These are phyloP conservation scores for Claviceps sp. DNA, from an alignment of 2,329 filamentous ascomycete species.

Conservation along the genomic window DNA sequence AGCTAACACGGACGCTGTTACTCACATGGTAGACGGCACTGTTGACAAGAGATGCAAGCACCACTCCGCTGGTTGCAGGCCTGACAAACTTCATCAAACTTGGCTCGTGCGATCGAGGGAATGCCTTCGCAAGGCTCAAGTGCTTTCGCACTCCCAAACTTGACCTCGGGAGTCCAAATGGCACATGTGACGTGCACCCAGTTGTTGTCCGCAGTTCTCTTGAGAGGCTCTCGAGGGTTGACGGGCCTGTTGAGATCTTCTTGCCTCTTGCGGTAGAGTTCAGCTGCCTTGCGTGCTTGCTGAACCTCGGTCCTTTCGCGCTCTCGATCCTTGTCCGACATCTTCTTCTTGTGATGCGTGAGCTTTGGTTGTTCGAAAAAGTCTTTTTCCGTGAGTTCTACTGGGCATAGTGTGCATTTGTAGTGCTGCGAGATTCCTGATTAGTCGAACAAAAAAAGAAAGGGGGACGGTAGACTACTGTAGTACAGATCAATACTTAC, in stretches of 20 bases:
- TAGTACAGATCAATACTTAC: constrained; percentile 32
- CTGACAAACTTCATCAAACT: constrained; percentile 69
- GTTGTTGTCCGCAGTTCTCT: constrained; percentile 90
- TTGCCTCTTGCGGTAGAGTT: constrained; percentile 74
- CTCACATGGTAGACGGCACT: constrained; percentile 46
- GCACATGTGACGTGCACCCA: constrained; percentile 96
- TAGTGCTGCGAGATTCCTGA: constrained; percentile 43
- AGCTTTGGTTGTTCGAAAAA: constrained; percentile 57
- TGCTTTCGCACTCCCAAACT: constrained; percentile 73
- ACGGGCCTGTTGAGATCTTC: constrained; percentile 70
- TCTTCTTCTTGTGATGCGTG: constrained; percentile 62
- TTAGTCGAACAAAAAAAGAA: constrained; percentile 10
- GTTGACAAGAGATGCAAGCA: constrained; percentile 74
- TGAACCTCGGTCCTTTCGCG: constrained; percentile 79
- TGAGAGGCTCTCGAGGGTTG: constrained; percentile 78
- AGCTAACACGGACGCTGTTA: background rate
- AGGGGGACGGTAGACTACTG: background rate
- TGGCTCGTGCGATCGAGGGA: constrained; percentile 58
- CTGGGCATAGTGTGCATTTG: constrained; percentile 82
- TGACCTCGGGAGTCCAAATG: constrained; percentile 82
- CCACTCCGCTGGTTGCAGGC: constrained; percentile 62
- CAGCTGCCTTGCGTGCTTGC: constrained; percentile 61
- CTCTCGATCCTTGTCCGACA: constrained; percentile 76
- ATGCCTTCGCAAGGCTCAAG: constrained; percentile 85
- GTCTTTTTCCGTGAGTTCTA: constrained; percentile 68